Percentiles rank a stretch among this genome's conserved stretches.
phyloP scores from a whole-genome alignment of 148 eudicot species.

The Heliamphora exappendiculata region DNA sequence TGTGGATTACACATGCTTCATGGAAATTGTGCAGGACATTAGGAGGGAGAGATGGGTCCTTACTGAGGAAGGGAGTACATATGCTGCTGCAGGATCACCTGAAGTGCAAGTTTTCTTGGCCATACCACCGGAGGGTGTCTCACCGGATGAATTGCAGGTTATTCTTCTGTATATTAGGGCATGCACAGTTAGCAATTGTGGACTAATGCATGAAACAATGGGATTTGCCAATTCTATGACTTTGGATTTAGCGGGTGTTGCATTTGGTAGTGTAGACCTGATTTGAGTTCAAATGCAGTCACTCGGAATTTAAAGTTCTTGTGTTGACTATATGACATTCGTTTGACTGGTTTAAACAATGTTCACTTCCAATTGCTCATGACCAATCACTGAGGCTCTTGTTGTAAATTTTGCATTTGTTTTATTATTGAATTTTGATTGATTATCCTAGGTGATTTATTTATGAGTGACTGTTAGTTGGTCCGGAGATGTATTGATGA shows the following conservation, averaged over 20 bases:
- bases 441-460: not conserved
- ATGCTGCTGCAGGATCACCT: slow-evolving; percentile 75
- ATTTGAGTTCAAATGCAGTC: not conserved
- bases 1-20: slow-evolving; percentile 2
- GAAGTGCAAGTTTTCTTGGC: slow-evolving; percentile 65
- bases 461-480: not conserved
- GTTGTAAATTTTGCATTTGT: not conserved
- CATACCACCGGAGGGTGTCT: slow-evolving; percentile 74
- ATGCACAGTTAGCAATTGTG: not conserved
- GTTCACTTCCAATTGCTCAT: not conserved
- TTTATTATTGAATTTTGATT: not conserved
- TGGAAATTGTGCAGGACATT: slow-evolving; percentile 54
- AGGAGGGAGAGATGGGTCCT: slow-evolving; percentile 77
- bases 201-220: not conserved
- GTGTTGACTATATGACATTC: not conserved
- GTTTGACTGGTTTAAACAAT: not conserved
- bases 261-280: not conserved
- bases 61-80: slow-evolving; percentile 63
- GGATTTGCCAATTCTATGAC: not conserved
- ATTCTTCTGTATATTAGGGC: not conserved
- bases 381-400: not conserved
- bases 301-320: not conserved
- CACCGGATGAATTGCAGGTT: slow-evolving; percentile 68
- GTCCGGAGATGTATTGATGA: not conserved
- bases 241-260: not conserved